Percentiles rank a stretch among this genome's conserved stretches.
Conservation (phyloP, 2,329 filamentous ascomycete genomes). For the Neofusicoccum ribis region DNA sequence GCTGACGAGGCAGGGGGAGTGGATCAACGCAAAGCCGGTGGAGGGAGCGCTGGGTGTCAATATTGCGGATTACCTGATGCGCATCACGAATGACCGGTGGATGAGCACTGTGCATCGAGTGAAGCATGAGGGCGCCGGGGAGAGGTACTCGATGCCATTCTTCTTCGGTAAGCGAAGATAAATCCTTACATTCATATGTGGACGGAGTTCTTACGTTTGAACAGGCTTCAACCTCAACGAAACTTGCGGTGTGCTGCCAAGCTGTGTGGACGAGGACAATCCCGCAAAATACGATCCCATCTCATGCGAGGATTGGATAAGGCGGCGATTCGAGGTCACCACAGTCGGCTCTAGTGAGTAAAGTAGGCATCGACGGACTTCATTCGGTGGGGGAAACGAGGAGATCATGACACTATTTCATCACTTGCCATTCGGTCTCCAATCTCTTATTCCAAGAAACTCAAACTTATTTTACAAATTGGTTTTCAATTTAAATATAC, state of each 20-base stretch:
- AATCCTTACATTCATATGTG: slow-evolving; percentile 27
- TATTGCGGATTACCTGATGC: slow-evolving; percentile 43
- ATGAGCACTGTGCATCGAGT: slow-evolving; percentile 44
- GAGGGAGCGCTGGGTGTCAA: slow-evolving; percentile 43
- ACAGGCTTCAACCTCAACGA: slow-evolving; percentile 34
- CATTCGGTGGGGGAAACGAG: no score
- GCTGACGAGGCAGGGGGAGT: slow-evolving; percentile 42
- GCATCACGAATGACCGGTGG: slow-evolving; percentile 44
- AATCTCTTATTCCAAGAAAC: no score
- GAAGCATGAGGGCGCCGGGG: slow-evolving; percentile 45
- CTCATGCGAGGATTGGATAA: slow-evolving; percentile 24
- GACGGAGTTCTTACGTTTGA: slow-evolving; percentile 51
- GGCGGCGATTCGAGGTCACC: not conserved
- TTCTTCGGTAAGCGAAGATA: slow-evolving; percentile 50
- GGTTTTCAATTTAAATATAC: no score
- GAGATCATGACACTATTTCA: no score
- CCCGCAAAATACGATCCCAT: slow-evolving; percentile 51
- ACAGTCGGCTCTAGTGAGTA: not conserved
- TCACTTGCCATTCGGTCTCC: no score
- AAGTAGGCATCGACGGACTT: no score
- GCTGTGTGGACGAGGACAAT: slow-evolving; percentile 48
- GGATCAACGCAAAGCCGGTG: slow-evolving; percentile 40
- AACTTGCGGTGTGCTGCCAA: slow-evolving; percentile 23
- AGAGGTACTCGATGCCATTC: slow-evolving; percentile 58
- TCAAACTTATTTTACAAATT: no score